phyloP scores from a whole-genome alignment of 306 rosid species.

The Comarum palustre region DNA sequence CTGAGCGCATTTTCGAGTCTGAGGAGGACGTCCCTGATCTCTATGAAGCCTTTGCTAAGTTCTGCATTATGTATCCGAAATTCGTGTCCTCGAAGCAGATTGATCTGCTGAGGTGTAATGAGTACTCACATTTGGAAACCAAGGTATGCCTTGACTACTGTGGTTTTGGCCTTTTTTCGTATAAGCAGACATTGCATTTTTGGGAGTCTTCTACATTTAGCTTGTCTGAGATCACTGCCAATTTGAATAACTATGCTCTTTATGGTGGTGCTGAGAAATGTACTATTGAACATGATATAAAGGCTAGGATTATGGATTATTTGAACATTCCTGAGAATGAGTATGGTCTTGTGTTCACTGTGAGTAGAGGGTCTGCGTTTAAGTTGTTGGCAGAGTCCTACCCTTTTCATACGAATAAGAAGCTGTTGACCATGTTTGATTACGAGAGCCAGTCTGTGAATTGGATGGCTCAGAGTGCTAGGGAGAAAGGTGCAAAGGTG shows the following conservation, averaged over 20 bases:
- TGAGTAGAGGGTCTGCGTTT: constrained; percentile 92
- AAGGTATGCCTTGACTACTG: constrained; percentile 94
- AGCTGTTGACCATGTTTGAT: constrained; percentile 89
- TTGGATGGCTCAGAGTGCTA: constrained; percentile 97
- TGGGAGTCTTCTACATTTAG: constrained; percentile 96
- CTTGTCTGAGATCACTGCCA: constrained; percentile 88
- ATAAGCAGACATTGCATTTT: constrained; percentile 70
- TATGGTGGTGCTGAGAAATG: constrained; percentile 90
- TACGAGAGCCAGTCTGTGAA: constrained; percentile 96
- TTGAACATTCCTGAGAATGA: constrained; percentile 91
- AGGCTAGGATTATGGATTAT: constrained; percentile 81
- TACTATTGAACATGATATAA: constrained; percentile 76
- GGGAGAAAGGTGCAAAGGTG: constrained; percentile 84
- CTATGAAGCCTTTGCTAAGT: constrained; percentile 67
- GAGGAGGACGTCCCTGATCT: constrained; percentile 68
- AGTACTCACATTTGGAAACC: constrained; percentile 62
- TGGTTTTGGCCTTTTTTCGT: constrained; percentile 93
- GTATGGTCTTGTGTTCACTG: constrained; percentile 95
- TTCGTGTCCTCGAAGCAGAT: constrained; percentile 62
- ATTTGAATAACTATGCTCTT: constrained; percentile 87
- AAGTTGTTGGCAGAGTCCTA: constrained; percentile 86
- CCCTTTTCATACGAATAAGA: constrained; percentile 86
- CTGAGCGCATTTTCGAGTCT: constrained; percentile 54
- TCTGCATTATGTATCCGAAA: constrained; percentile 77
- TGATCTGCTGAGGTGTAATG: constrained; percentile 70